Conservation (phyloP, 202 grass and related monocot species). For the Brachypodium distachyon region DNA sequence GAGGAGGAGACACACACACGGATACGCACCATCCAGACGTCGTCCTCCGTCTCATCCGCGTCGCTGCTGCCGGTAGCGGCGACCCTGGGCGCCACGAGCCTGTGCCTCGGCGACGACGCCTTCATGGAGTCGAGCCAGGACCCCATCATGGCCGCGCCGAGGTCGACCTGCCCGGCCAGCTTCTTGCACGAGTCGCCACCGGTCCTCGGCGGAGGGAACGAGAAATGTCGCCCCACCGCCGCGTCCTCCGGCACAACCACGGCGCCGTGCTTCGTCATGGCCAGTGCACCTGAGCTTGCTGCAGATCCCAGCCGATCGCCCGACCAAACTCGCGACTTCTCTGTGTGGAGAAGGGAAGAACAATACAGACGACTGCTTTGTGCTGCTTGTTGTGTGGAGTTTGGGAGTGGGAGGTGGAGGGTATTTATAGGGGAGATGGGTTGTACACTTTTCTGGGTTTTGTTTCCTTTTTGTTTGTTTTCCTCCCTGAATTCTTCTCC, state of each 20-base stretch:
- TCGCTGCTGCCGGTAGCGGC: background rate
- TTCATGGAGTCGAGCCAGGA: conserved; percentile 62
- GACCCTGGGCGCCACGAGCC: background rate
- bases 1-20: no score
- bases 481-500: background rate
- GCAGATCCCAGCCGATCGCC: background rate
- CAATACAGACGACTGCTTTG: background rate
- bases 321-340: background rate
- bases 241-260: conserved; percentile 26
- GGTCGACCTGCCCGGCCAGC: conserved; percentile 32
- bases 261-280: conserved; percentile 42
- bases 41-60: conserved; percentile 10
- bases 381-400: background rate
- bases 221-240: conserved; percentile 17
- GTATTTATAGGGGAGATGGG: conserved; percentile 30
- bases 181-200: conserved; percentile 16
- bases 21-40: conserved; percentile 39
- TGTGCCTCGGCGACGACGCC: conserved; percentile 45
- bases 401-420: background rate
- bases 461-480: background rate
- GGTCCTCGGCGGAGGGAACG: conserved; percentile 32
- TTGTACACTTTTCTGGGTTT: background rate
- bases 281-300: no score
- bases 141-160: conserved; percentile 16
- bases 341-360: background rate